Base-by-base conservation (phyloP, 2,329 filamentous ascomycete genomes). In the Fusarium sp. region DNA sequence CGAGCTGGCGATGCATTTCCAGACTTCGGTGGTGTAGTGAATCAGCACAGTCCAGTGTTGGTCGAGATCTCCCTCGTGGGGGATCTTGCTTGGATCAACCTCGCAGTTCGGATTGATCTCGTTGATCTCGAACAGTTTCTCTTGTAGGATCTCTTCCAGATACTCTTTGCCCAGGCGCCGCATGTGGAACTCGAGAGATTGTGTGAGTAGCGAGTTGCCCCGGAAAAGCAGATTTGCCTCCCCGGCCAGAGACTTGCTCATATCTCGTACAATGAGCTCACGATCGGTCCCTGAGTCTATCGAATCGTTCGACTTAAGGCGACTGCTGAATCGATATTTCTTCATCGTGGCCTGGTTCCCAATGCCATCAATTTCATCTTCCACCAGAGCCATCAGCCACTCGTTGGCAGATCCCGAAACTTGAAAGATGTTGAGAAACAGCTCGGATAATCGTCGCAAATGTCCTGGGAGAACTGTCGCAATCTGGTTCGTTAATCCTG, bases 171-270 rank as follows among this genome's bases (percentile, higher is more conserved):
- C 96, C 1, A 98, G 85, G 10, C 96, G 90, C 62, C 94, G 93
- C 96, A 99, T 98, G 78, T 99, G 95, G 63, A 94, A 92, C 78
- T 99, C 96, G 46, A 99, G 86, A 1, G 95, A 92, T 78, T 98
- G 97, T 0, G 96, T 99, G 30, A 98, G 86, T 10, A 99, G 84
- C 0, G 96, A 97, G 76, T 99, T 99, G 65, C 96, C 96, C 36
- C 96, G 90, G 81, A 99, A 99, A 5, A 99, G 88, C 2, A 99
- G 86, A 73, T 98, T 99, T 6, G 95, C 96, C 79, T 99, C 96
- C 46, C 93, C 90, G 28, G 93, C 91, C 5, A 94, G 86, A 9
- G 92, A 92, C 78, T 92, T 94, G 75, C 91, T 89, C 87, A 95
- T 90, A 74, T 96, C 92, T 46, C 92, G 88, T 23, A 94, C 90